A percentile compares a stretch with the other conserved stretches of the same genome.
Conservation (phyloP, 2,329 filamentous ascomycete genomes). For the Atkinsonella texensis region DNA sequence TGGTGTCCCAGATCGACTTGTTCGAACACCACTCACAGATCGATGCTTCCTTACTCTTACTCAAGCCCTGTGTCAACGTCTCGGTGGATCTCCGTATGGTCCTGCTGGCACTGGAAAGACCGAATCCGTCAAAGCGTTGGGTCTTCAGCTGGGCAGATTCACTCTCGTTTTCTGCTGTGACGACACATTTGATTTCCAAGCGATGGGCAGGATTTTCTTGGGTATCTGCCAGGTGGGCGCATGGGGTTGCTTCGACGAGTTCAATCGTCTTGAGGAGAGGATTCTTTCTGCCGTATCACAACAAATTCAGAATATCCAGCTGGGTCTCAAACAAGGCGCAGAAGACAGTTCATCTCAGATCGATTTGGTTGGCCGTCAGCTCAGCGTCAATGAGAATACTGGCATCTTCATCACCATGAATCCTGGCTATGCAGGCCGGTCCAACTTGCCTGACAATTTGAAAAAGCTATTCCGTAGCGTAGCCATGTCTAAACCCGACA, state of each 20-base stretch:
- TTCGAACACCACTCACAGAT: slow-evolving; percentile 92
- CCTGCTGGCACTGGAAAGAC: slow-evolving; percentile 98
- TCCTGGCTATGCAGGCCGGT: slow-evolving; percentile 94
- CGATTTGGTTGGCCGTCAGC: slow-evolving; percentile 82
- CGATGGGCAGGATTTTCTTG: slow-evolving; percentile 98
- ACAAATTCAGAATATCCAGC: slow-evolving; percentile 98
- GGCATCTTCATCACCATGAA: slow-evolving; percentile 99
- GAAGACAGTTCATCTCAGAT: slow-evolving; percentile 81
- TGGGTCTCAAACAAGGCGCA: slow-evolving; percentile 76
- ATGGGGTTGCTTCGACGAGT: slow-evolving; percentile 99
- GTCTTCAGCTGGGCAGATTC: slow-evolving; percentile 91
- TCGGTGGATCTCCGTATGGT: slow-evolving; percentile 94
- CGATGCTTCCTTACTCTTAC: slow-evolving; percentile 97
- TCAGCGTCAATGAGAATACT: slow-evolving; percentile 83
- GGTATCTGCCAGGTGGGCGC: slow-evolving; percentile 98
- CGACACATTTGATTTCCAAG: slow-evolving; percentile 98
- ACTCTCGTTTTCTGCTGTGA: slow-evolving; percentile 99
- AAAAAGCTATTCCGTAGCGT: slow-evolving; percentile 99
- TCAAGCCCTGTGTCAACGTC: slow-evolving; percentile 84
- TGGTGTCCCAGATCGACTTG: slow-evolving; percentile 88
- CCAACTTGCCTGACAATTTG: slow-evolving; percentile 94
- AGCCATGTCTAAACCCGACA: slow-evolving; percentile 99
- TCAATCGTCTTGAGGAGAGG: slow-evolving; percentile 95
- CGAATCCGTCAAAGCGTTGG: slow-evolving; percentile 95
- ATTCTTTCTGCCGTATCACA: slow-evolving; percentile 97